These are phyloP conservation scores for Aureobasidium leucospermi DNA, from an alignment of 2,329 filamentous ascomycete genomes.

Conservation along the genomic window DNA sequence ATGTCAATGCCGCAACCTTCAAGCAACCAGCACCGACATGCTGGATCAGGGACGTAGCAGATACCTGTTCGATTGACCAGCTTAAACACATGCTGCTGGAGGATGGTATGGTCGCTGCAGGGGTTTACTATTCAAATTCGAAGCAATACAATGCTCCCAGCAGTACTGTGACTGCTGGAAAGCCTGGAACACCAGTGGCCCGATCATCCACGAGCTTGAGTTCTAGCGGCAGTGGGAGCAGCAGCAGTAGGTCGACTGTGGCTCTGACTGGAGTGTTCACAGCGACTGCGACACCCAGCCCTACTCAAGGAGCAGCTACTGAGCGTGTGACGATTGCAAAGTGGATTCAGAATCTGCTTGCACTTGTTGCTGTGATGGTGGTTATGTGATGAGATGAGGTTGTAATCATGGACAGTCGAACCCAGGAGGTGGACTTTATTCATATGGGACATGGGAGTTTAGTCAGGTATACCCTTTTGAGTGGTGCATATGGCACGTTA, in stretches of 20 bases:
- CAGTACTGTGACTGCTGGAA: conserved; percentile 25
- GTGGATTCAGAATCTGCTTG: conserved; percentile 11
- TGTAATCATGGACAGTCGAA: neutral
- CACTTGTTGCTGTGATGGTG: neutral
- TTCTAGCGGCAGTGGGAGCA: neutral
- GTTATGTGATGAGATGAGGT: neutral
- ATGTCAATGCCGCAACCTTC: conserved; percentile 48
- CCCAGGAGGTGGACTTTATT: neutral
- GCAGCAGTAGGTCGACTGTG: neutral
- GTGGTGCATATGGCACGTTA: neutral
- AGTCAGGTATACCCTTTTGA: neutral
- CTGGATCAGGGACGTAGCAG: conserved; percentile 48
- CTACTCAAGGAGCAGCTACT: neutral
- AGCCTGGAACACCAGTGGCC: conserved; percentile 25
- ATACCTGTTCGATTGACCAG: conserved; percentile 49
- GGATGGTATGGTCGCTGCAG: conserved; percentile 53
- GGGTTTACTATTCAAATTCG: conserved; percentile 44
- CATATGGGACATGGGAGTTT: neutral
- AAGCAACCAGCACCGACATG: conserved; percentile 45
- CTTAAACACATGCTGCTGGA: conserved; percentile 40
- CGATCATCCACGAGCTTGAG: conserved; percentile 14
- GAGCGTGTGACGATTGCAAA: neutral
- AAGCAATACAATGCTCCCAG: conserved; percentile 31
- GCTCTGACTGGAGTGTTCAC: conserved; percentile 31
- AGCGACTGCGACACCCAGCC: conserved; percentile 29